These are phyloP conservation scores for Vaccinium myrtillus DNA, from an alignment of 148 eudicot species.

Conservation along the genomic window DNA sequence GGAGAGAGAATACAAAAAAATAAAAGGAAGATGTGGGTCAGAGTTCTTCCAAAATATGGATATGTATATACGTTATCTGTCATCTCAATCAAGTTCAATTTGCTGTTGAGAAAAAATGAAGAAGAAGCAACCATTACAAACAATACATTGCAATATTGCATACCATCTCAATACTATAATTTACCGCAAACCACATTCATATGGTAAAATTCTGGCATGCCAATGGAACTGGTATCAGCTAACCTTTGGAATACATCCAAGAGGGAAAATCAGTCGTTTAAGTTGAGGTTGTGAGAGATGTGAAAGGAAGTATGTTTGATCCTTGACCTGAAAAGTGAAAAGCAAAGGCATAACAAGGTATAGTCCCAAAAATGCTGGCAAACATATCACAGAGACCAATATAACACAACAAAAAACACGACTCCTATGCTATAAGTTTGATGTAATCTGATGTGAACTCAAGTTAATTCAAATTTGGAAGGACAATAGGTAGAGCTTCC, in stretches of 20 bases:
- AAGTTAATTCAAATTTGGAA: not conserved
- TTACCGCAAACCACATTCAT: not conserved
- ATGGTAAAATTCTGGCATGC: not conserved
- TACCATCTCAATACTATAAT: not conserved
- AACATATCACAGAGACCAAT: not conserved
- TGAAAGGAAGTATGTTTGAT: conserved; percentile 96
- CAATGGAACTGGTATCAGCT: conserved; percentile 13
- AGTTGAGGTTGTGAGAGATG: conserved; percentile 92
- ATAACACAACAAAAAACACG: not conserved
- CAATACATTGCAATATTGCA: not conserved
- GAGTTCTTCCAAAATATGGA: not conserved
- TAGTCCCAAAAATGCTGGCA: not conserved
- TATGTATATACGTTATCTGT: not conserved
- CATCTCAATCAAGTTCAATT: not conserved
- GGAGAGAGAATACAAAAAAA: not conserved
- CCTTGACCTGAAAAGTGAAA: conserved; percentile 69
- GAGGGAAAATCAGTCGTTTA: conserved; percentile 76
- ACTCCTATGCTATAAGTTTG: not conserved
- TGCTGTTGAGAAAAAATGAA: not conserved
- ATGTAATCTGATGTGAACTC: not conserved
- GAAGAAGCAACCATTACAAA: not conserved
- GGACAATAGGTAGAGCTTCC: not conserved
- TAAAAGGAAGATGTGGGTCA: not conserved
- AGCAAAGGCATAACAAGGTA: not conserved
- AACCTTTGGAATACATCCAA: conserved; percentile 86